Conservation (phyloP, 176 grass and related monocot species). For the Miscanthus lutarioriparius region DNA sequence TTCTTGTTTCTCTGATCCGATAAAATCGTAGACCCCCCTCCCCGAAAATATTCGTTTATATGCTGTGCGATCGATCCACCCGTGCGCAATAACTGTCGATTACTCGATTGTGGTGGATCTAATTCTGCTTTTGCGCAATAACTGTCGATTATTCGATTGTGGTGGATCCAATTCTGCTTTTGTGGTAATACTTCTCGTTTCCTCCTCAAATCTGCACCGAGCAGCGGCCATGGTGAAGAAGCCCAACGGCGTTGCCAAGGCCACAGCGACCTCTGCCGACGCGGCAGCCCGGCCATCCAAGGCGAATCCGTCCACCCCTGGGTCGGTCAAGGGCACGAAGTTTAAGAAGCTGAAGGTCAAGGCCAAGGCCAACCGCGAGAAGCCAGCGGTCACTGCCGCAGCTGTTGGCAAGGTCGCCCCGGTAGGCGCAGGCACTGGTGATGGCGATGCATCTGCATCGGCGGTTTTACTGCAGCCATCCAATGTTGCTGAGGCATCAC, state of each 20-base stretch:
- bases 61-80: background rate
- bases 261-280: background rate
- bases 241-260: slow-evolving; percentile 6
- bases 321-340: background rate
- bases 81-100: background rate
- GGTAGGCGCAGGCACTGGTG: background rate
- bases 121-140: background rate
- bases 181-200: slow-evolving; percentile 30
- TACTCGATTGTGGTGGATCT: background rate
- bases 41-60: background rate
- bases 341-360: slow-evolving; percentile 32
- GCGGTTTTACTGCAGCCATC: background rate
- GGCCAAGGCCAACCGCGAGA: background rate
- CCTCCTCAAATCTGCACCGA: background rate
- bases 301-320: slow-evolving; percentile 21
- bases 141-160: background rate
- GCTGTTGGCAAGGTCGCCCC: background rate
- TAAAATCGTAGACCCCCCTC: background rate
- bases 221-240: slow-evolving; percentile 41
- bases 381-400: background rate
- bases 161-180: background rate
- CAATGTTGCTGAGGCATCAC: background rate
- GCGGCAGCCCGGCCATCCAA: slow-evolving; percentile 3
- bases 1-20: background rate
- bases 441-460: slow-evolving; percentile 15